Conservation (phyloP, 2,329 filamentous ascomycete species). For the Escovopsis sp. region DNA sequence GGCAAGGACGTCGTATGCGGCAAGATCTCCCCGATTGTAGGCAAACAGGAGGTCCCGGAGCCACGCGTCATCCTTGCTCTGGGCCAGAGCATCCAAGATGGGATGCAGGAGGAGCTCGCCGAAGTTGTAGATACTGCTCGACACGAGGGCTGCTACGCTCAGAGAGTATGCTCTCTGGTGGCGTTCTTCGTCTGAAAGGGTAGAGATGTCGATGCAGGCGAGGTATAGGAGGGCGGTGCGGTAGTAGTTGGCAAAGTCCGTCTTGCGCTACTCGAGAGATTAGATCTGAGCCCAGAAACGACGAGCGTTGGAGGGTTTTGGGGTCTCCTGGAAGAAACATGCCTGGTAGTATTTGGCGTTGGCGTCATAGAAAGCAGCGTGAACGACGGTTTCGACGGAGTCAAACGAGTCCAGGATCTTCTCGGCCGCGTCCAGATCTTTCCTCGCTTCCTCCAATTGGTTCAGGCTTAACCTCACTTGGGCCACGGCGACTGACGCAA, state of each 20-base stretch:
- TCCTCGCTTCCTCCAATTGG: constrained; percentile 68
- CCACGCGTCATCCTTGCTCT: constrained; percentile 65
- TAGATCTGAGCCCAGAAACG: background rate
- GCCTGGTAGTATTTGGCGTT: constrained; percentile 90
- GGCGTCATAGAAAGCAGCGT: constrained; percentile 90
- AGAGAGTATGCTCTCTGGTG: constrained; percentile 81
- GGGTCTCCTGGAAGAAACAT: constrained; percentile 2
- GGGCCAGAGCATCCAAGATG: constrained; percentile 68
- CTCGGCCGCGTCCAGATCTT: constrained; percentile 78
- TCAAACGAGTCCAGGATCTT: constrained; percentile 83
- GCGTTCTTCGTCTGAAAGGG: constrained; percentile 60
- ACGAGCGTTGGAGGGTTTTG: background rate
- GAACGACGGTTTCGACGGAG: constrained; percentile 86
- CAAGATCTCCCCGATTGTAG: constrained; percentile 90
- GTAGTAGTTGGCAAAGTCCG: constrained; percentile 94
- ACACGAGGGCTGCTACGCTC: constrained; percentile 80
- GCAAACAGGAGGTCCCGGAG: constrained; percentile 90
- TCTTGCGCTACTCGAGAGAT: constrained; percentile 38
- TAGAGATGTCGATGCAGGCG: constrained; percentile 76
- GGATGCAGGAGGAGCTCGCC: constrained; percentile 96
- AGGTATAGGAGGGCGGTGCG: constrained; percentile 95
- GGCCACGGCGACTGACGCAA: constrained; percentile 81
- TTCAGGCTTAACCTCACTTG: constrained; percentile 70
- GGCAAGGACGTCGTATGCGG: constrained; percentile 69
- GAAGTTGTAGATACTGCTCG: constrained; percentile 96